phyloP scores from a whole-genome alignment of 345 rosid species.

The Cardamine chenopodiifolia region DNA sequence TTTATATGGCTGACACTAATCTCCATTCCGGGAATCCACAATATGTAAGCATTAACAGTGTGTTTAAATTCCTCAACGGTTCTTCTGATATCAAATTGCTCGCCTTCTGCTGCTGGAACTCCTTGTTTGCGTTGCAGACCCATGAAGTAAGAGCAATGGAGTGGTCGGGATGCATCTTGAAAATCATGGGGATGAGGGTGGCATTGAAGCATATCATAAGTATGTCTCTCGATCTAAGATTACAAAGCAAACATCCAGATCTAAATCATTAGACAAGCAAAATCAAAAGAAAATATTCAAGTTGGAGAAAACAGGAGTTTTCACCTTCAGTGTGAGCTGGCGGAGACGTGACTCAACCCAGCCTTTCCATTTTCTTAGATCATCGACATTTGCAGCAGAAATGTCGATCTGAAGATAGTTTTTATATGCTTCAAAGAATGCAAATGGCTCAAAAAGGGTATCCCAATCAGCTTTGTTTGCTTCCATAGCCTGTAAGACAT shows the following conservation, averaged over 20 bases:
- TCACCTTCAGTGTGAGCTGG: slow-evolving; percentile 87
- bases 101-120: slow-evolving; percentile 72
- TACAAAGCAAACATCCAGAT: slow-evolving; percentile 34
- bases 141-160: slow-evolving; percentile 82
- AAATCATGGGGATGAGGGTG: slow-evolving; percentile 93
- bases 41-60: slow-evolving; percentile 60
- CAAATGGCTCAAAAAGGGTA: slow-evolving; percentile 80
- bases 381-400: slow-evolving; percentile 78
- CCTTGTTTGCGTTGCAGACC: slow-evolving; percentile 97
- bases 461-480: slow-evolving; percentile 78
- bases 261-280: background rate
- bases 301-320: slow-evolving; percentile 5
- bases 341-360: slow-evolving; percentile 99
- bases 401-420: slow-evolving; percentile 88
- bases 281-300: background rate
- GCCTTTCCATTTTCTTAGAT: slow-evolving; percentile 93
- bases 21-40: slow-evolving; percentile 85
- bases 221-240: slow-evolving; percentile 83
- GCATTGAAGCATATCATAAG: slow-evolving; percentile 83
- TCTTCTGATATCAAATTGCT: slow-evolving; percentile 82
- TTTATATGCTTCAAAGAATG: slow-evolving; percentile 93
- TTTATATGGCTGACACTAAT: slow-evolving; percentile 74
- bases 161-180: slow-evolving; percentile 69
- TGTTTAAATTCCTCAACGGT: slow-evolving; percentile 88
- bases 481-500: slow-evolving; percentile 83